A percentile compares a stretch with the other conserved stretches of the same genome.
phyloP scores from a whole-genome alignment of 805 yeast species.

The Ogataea ganodermae region DNA sequence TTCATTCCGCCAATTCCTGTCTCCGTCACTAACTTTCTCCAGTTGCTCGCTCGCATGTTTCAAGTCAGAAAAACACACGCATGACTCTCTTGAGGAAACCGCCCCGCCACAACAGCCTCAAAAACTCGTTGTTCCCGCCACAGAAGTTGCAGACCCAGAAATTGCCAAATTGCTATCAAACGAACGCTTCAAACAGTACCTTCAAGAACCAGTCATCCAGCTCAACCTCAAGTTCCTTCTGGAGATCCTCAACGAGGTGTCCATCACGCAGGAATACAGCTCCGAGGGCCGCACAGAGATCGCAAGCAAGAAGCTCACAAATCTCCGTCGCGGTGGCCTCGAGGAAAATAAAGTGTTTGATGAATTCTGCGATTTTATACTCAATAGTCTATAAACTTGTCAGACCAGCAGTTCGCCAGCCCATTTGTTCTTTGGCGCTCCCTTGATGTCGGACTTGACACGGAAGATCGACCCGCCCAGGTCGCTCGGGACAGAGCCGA shows the following conservation, averaged over 20 bases:
- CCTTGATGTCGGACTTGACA: slow-evolving; percentile 41
- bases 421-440: slow-evolving; percentile 36
- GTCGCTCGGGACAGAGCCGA: slow-evolving; percentile 39
- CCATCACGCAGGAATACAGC: slow-evolving; percentile 49
- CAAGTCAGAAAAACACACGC: slow-evolving; percentile 46
- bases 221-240: slow-evolving; percentile 54
- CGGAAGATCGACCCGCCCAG: slow-evolving; percentile 63
- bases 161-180: slow-evolving; percentile 41
- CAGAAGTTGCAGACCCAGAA: slow-evolving; percentile 20
- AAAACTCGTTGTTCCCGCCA: slow-evolving; percentile 1
- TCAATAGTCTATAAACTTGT: slow-evolving; percentile 15
- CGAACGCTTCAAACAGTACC: slow-evolving; percentile 43
- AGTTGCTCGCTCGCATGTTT: slow-evolving; percentile 65
- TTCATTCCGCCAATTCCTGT: background rate
- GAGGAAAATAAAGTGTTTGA: slow-evolving; percentile 71
- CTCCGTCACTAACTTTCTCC: slow-evolving; percentile 10
- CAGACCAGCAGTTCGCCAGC: slow-evolving; percentile 24
- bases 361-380: slow-evolving; percentile 57
- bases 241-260: slow-evolving; percentile 49
- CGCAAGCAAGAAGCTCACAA: slow-evolving; percentile 61
- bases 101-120: background rate
- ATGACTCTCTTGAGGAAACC: slow-evolving; percentile 18
- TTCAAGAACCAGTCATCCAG: slow-evolving; percentile 55
- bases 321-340: slow-evolving; percentile 61
- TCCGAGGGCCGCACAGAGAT: slow-evolving; percentile 57